Percentiles rank a stretch among this genome's conserved stretches.
phyloP scores from a whole-genome alignment of 305 asterid genomes.

The Vinca major region DNA sequence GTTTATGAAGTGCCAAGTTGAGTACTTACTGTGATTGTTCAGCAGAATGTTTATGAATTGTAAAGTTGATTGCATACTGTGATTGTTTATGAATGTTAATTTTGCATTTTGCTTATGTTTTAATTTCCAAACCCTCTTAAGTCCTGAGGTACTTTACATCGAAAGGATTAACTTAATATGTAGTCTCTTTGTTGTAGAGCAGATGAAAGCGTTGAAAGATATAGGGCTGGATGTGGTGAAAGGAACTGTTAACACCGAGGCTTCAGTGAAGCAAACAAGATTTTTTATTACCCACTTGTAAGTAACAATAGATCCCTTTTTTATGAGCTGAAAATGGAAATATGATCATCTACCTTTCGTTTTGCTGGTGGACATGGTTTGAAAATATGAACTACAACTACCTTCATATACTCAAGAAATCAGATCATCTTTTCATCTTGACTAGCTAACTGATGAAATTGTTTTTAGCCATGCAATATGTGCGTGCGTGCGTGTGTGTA shows the following conservation, averaged over 20 bases:
- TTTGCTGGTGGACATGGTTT: neutral
- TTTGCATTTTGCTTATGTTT: slow-evolving; percentile 2
- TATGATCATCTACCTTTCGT: neutral
- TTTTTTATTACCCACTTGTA: slow-evolving; percentile 66
- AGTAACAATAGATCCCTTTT: slow-evolving; percentile 19
- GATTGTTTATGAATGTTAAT: neutral
- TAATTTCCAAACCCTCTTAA: neutral
- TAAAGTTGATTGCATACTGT: neutral
- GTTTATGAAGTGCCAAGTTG: neutral
- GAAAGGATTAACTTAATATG: slow-evolving; percentile 15
- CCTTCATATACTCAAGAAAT: neutral
- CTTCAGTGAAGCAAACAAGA: slow-evolving; percentile 64
- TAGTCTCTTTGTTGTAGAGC: slow-evolving; percentile 26
- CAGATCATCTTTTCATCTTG: neutral
- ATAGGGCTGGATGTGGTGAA: slow-evolving; percentile 85
- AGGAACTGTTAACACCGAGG: slow-evolving; percentile 82
- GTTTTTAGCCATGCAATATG: neutral
- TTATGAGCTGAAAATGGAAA: neutral
- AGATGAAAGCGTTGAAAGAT: slow-evolving; percentile 96
- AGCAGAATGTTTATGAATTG: neutral
- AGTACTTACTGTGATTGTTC: neutral
- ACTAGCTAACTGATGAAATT: slow-evolving; percentile 1
- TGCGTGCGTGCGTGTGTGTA: neutral
- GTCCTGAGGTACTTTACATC: slow-evolving; percentile 13
- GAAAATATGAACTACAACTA: neutral